Conservation (phyloP, 129 eudicot genomes). For the Deinandra increscens region DNA sequence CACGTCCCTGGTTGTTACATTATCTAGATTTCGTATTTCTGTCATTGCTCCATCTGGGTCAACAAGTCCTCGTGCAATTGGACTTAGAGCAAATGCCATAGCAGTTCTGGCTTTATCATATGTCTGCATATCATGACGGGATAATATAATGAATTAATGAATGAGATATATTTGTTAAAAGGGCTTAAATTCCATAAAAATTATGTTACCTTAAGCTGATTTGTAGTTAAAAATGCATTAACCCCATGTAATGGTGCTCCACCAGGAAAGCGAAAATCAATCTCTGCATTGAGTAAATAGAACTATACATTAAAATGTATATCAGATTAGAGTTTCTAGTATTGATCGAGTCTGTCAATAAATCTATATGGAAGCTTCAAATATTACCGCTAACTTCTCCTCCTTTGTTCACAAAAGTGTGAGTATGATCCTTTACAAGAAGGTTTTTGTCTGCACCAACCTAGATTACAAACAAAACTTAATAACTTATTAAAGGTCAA, state of each 20-base stretch:
- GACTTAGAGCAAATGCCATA: conserved; percentile 93
- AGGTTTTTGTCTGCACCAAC: conserved; percentile 96
- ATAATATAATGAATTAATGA: not conserved
- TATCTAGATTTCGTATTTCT: conserved; percentile 75
- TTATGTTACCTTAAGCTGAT: conserved; percentile 80
- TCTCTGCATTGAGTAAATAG: conserved; percentile 53
- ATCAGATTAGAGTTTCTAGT: too few species aligned
- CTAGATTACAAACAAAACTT: conserved; percentile 30
- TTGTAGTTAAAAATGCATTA: conserved; percentile 77
- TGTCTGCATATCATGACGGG: conserved; percentile 51
- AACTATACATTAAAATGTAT: conserved; percentile 4
- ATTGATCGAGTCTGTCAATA: too few species aligned
- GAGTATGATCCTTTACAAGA: conserved; percentile 97
- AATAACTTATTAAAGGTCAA: too few species aligned
- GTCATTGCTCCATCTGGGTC: conserved; percentile 98
- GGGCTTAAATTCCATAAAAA: not conserved
- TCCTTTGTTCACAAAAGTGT: conserved; percentile 91
- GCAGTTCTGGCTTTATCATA: conserved; percentile 99
- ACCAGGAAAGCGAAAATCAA: conserved; percentile 89
- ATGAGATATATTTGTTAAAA: not conserved
- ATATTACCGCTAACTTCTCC: conserved; percentile 87
- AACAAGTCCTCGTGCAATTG: conserved; percentile 92
- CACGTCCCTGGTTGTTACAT: conserved; percentile 36
- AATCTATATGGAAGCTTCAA: conserved; percentile 16
- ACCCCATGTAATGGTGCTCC: conserved; percentile 98